Evolutionary conservation across 331 rosid genomes (phyloP).

Genomic region (Prunus yedoensis): DNA sequence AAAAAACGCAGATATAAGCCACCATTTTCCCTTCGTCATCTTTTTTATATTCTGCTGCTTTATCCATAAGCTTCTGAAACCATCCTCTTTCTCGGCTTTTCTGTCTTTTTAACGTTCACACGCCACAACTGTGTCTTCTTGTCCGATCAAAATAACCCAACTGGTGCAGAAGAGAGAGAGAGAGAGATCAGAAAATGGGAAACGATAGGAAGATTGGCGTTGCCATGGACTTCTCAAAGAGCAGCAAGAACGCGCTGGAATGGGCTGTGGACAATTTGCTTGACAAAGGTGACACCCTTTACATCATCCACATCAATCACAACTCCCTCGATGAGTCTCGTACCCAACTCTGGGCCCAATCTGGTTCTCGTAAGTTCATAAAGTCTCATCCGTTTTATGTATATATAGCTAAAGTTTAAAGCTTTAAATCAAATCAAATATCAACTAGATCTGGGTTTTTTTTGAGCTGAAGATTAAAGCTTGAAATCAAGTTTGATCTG

Average conservation of each 20-base stretch:
- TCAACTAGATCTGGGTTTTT: background rate
- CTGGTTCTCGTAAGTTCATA: conserved; percentile 66
- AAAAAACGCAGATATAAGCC: no score
- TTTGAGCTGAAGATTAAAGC: background rate
- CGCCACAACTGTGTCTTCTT: background rate
- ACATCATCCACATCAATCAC: conserved; percentile 56
- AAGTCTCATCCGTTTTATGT: no score
- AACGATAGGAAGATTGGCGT: conserved; percentile 76
- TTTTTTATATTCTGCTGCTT: background rate
- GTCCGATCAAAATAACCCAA: background rate
- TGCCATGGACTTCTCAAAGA: conserved; percentile 76
- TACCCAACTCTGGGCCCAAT: conserved; percentile 41
- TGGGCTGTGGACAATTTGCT: conserved; percentile 85
- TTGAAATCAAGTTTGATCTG: conserved; percentile 1
- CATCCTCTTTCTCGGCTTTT: background rate
- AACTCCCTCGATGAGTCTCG: conserved; percentile 49
- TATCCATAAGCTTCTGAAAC: background rate
- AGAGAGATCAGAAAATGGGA: conserved; percentile 42
- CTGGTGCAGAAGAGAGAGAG: background rate
- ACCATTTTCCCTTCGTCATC: no score
- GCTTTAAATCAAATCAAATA: background rate
- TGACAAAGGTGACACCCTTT: conserved; percentile 75
- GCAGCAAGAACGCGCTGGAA: conserved; percentile 79
- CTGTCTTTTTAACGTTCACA: background rate
- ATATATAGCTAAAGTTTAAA: background rate